phyloP scores from a whole-genome alignment of 2,329 filamentous ascomycete species.

The Huntiella abstrusa region DNA sequence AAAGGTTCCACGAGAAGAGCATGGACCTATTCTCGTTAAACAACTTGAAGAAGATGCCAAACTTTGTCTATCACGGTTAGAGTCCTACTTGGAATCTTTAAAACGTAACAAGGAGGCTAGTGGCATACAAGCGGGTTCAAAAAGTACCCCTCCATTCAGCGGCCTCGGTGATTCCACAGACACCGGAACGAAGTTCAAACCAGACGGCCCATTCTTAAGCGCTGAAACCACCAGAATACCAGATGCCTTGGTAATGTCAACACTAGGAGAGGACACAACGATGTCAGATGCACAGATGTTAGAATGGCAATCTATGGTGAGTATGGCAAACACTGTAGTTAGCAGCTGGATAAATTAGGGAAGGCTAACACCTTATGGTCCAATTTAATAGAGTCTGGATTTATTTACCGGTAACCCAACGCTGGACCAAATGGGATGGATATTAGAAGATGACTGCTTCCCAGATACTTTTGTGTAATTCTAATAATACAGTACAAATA shows the following conservation, averaged over 20 bases:
- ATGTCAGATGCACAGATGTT: constrained; percentile 3
- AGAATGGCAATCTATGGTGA: constrained; percentile 7
- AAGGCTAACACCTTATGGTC: not conserved
- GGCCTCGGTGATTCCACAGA: not conserved
- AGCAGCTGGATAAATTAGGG: not conserved
- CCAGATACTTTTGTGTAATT: no score
- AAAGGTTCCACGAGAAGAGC: constrained; percentile 19
- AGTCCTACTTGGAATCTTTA: constrained; percentile 12
- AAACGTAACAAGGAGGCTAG: not conserved
- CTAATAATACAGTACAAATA: no score
- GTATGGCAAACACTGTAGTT: not conserved
- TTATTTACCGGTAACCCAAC: not conserved
- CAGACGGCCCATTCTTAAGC: not conserved
- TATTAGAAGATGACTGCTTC: constrained; percentile 1
- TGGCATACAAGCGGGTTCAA: not conserved
- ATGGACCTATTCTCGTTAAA: constrained; percentile 19
- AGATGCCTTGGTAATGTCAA: no score
- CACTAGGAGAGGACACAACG: no score
- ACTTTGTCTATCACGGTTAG: constrained; percentile 19
- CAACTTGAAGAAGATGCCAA: constrained; percentile 21
- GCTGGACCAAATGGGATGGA: constrained; percentile 2
- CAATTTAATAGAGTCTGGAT: constrained; percentile 1
- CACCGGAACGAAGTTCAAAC: not conserved
- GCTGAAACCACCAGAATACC: not conserved
- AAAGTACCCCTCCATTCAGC: not conserved